Evolutionary conservation across 345 rosid species (phyloP).

Genomic region (Populus tremula): DNA sequence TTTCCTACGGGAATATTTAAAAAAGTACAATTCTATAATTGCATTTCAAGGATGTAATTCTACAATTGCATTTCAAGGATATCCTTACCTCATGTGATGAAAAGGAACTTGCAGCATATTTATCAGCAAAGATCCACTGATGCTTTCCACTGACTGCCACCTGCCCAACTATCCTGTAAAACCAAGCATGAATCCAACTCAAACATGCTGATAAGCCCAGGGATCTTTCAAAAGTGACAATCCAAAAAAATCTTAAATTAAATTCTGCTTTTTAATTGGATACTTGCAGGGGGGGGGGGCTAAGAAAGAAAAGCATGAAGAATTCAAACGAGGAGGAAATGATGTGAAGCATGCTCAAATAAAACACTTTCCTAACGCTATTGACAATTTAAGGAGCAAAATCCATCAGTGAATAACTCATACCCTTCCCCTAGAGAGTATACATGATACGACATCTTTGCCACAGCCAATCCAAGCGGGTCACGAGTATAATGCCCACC

Average conservation of each 20-base stretch:
- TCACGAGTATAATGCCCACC: conserved; percentile 43
- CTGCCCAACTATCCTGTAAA: conserved; percentile 76
- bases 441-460: conserved; percentile 82
- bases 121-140: conserved; percentile 69
- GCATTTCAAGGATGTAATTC: not conserved
- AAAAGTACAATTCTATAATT: not conserved
- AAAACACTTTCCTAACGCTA: not conserved
- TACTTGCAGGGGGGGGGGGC: not conserved
- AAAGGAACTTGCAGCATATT: conserved; percentile 35
- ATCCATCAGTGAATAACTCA: conserved; percentile 20
- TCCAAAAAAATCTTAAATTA: not conserved
- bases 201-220: not conserved
- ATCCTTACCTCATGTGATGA: conserved; percentile 58
- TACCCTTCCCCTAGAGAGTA: conserved; percentile 96
- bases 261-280: not conserved
- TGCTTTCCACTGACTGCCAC: conserved; percentile 77
- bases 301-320: not conserved
- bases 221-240: not conserved
- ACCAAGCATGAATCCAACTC: conserved; percentile 15
- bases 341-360: not conserved
- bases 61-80: not conserved
- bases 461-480: conserved; percentile 70
- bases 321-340: not conserved
- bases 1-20: not conserved
- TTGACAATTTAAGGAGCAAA: not conserved